A percentile compares a stretch with the other conserved stretches of the same genome.
phyloP scores from a whole-genome alignment of 768 basidiomycete species.

The Lyophyllum semitale region DNA sequence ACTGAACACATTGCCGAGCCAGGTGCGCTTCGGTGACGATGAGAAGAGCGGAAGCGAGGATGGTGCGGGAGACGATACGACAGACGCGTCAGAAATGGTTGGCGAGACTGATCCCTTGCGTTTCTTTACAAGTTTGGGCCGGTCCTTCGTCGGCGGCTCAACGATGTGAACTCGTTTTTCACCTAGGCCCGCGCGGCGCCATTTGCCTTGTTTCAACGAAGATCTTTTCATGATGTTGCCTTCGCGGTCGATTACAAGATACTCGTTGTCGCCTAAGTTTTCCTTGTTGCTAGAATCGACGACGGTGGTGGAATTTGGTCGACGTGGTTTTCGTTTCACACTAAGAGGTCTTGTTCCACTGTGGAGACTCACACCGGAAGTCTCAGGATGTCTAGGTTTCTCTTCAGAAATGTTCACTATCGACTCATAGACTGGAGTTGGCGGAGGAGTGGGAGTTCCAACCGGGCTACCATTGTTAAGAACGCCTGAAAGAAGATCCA shows the following conservation, averaged over 20 bases:
- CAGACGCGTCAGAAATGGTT: conserved; percentile 46
- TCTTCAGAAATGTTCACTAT: neutral
- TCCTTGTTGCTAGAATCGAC: conserved; percentile 52
- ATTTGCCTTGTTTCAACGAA: conserved; percentile 44
- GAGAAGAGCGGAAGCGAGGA: conserved; percentile 37
- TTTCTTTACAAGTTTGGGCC: conserved; percentile 38
- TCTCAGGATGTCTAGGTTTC: neutral
- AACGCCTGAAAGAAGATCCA: conserved; percentile 10
- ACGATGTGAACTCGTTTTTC: conserved; percentile 51
- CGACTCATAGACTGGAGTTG: conserved; percentile 12
- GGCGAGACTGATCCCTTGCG: conserved; percentile 32
- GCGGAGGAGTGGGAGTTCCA: conserved; percentile 10
- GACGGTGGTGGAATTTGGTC: conserved; percentile 23
- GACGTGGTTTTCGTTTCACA: conserved; percentile 37
- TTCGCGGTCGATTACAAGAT: conserved; percentile 13
- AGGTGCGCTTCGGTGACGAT: conserved; percentile 60
- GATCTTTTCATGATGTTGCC: conserved; percentile 39
- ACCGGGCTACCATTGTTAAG: conserved; percentile 5
- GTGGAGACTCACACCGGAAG: conserved; percentile 9
- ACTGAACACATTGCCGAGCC: conserved; percentile 89
- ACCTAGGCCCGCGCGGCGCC: conserved; percentile 21
- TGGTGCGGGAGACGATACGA: conserved; percentile 37
- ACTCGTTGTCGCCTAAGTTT: conserved; percentile 37
- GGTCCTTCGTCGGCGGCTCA: conserved; percentile 38
- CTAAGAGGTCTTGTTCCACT: conserved; percentile 46